Evolutionary conservation across 108 stramenopile genomes (phyloP).

Genomic region (Cyclostephanos tholiformis): DNA sequence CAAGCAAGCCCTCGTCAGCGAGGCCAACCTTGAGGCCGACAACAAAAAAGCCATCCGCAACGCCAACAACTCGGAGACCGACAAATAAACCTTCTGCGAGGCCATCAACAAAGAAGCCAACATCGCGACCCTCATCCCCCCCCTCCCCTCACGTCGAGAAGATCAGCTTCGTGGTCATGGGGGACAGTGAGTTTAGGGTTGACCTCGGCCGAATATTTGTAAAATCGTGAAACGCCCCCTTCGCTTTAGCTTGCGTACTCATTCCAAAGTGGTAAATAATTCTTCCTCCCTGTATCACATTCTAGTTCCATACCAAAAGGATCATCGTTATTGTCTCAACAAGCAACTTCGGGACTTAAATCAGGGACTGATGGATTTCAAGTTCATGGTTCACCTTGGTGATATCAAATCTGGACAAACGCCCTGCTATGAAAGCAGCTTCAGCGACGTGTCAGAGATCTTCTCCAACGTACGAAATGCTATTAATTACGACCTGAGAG

Average conservation of each 20-base stretch:
- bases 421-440: conserved; percentile 18
- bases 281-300: not conserved
- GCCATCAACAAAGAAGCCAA: conserved; percentile 3
- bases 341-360: conserved; percentile 15
- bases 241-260: not conserved
- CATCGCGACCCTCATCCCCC: not conserved
- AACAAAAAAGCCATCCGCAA: not conserved
- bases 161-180: conserved; percentile 22
- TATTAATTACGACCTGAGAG: conserved; percentile 24
- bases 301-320: conserved; percentile 16
- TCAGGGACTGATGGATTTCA: conserved; percentile 13
- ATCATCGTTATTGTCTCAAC: conserved; percentile 19
- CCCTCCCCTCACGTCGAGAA: not conserved
- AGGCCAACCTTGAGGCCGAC: conserved; percentile 5
- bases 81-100: not conserved
- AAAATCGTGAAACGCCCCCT: not conserved
- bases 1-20: not conserved
- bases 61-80: conserved; percentile 4
- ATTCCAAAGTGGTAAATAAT: not conserved
- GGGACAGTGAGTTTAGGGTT: conserved; percentile 21
- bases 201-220: not conserved
- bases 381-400: conserved; percentile 26
- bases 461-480: conserved; percentile 17
- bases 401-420: conserved; percentile 8
- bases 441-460: conserved; percentile 11